phyloP scores from a whole-genome alignment of 139 green algal species.

The Asterochloris erici region DNA sequence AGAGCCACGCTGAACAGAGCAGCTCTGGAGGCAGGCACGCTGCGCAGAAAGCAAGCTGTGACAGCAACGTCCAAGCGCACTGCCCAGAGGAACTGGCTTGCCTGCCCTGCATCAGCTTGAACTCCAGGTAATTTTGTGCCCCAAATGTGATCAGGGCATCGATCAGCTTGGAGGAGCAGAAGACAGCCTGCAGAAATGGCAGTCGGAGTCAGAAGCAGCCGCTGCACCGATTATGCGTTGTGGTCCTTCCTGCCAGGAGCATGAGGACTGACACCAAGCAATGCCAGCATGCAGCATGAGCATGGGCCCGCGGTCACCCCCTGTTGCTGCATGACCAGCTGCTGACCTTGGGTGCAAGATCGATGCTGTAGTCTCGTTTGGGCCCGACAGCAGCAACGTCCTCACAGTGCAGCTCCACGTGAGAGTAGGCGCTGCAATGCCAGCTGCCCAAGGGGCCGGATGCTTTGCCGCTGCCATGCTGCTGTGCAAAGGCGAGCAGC shows the following conservation, averaged over 20 bases:
- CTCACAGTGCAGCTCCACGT: background rate
- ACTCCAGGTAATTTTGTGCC: conserved; percentile 86
- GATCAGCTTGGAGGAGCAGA: conserved; percentile 68
- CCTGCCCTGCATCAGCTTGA: conserved; percentile 73
- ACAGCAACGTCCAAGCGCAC: too few relatives aligned
- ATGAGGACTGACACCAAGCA: too few relatives aligned
- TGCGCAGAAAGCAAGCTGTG: too few relatives aligned
- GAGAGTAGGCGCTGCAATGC: background rate
- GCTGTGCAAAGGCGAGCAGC: background rate
- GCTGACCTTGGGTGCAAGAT: conserved; percentile 1
- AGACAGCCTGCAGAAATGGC: conserved; percentile 49
- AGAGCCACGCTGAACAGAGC: too few relatives aligned
- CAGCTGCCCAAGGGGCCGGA: background rate
- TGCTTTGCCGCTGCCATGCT: background rate
- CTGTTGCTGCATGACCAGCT: background rate
- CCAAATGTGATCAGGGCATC: conserved; percentile 63
- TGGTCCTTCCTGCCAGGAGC: background rate
- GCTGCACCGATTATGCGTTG: too few relatives aligned
- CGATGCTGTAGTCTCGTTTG: conserved; percentile 6
- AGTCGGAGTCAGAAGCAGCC: background rate
- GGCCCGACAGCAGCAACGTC: background rate
- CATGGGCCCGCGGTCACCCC: background rate
- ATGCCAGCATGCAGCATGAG: background rate
- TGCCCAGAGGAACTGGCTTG: background rate
- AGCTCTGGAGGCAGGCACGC: too few relatives aligned